phyloP scores from a whole-genome alignment of 495 filamentous ascomycete species.

The Pyrenula massariospora region DNA sequence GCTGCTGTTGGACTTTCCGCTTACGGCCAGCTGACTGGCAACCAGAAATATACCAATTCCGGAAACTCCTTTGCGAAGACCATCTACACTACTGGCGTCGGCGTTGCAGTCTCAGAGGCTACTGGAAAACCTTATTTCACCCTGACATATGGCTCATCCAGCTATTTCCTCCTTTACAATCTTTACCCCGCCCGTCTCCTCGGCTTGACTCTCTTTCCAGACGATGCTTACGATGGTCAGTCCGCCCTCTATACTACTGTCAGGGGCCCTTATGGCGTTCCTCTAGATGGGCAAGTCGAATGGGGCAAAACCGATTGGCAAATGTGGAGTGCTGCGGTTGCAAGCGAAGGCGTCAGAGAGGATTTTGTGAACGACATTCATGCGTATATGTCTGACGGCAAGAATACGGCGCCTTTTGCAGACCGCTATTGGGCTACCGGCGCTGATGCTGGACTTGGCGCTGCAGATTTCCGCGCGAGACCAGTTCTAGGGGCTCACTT shows the following conservation, averaged over 20 bases:
- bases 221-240: slow-evolving; percentile 24
- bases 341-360: slow-evolving; percentile 9
- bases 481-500: slow-evolving; percentile 47
- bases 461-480: slow-evolving; percentile 33
- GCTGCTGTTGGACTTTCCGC: slow-evolving; percentile 42
- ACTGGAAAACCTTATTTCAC: slow-evolving; percentile 30
- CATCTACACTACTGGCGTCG: slow-evolving; percentile 26
- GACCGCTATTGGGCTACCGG: slow-evolving; percentile 33
- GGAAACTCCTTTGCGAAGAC: slow-evolving; percentile 25
- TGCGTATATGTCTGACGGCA: slow-evolving; percentile 33
- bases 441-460: slow-evolving; percentile 18
- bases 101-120: slow-evolving; percentile 20
- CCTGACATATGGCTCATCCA: slow-evolving; percentile 20
- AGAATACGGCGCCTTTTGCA: slow-evolving; percentile 36
- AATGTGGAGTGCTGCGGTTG: slow-evolving; percentile 30
- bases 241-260: slow-evolving; percentile 25
- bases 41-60: slow-evolving; percentile 24
- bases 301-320: slow-evolving; percentile 43
- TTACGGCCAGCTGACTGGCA: slow-evolving; percentile 27
- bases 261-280: slow-evolving; percentile 28
- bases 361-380: slow-evolving; percentile 22
- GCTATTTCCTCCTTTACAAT: slow-evolving; percentile 33
- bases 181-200: slow-evolving; percentile 33
- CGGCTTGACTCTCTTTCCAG: slow-evolving; percentile 26
- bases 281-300: slow-evolving; percentile 28